These are phyloP conservation scores for Albugo candida DNA, from an alignment of 352 stramenopile genomes.

Conservation along the genomic window DNA sequence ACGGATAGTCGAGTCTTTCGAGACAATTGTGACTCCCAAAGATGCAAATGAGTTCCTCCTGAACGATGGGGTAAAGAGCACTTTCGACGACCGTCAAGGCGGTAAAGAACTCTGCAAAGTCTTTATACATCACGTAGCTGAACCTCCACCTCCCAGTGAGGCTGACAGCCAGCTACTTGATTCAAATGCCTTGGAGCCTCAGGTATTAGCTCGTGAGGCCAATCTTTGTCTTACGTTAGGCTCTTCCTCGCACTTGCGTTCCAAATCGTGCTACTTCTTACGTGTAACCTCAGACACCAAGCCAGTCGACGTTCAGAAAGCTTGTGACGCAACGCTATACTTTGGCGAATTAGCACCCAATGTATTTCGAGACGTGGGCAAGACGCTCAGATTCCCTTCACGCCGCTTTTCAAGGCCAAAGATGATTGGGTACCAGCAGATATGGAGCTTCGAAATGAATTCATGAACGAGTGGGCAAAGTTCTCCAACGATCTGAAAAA, in stretches of 20 bases:
- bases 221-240: conserved; percentile 59
- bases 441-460: conserved; percentile 53
- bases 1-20: conserved; percentile 63
- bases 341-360: conserved; percentile 75
- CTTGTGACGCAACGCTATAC: conserved; percentile 56
- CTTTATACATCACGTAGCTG: conserved; percentile 38
- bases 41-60: conserved; percentile 53
- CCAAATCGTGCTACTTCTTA: conserved; percentile 76
- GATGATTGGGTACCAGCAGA: conserved; percentile 48
- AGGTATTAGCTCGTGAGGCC: conserved; percentile 8
- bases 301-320: conserved; percentile 43
- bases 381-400: conserved; percentile 26
- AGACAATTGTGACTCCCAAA: conserved; percentile 24
- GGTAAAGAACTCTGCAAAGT: conserved; percentile 50
- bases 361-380: conserved; percentile 61
- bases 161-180: conserved; percentile 2
- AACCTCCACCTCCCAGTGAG: conserved; percentile 10
- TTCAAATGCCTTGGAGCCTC: not conserved
- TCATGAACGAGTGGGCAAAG: conserved; percentile 54
- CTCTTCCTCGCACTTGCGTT: conserved; percentile 36
- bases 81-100: conserved; percentile 52
- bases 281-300: conserved; percentile 49
- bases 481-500: conserved; percentile 78
- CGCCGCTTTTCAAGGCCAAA: conserved; percentile 6
- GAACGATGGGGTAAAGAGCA: conserved; percentile 24